Evolutionary conservation across 768 basidiomycete genomes (phyloP).

Genomic region (Trametopsis cervina): DNA sequence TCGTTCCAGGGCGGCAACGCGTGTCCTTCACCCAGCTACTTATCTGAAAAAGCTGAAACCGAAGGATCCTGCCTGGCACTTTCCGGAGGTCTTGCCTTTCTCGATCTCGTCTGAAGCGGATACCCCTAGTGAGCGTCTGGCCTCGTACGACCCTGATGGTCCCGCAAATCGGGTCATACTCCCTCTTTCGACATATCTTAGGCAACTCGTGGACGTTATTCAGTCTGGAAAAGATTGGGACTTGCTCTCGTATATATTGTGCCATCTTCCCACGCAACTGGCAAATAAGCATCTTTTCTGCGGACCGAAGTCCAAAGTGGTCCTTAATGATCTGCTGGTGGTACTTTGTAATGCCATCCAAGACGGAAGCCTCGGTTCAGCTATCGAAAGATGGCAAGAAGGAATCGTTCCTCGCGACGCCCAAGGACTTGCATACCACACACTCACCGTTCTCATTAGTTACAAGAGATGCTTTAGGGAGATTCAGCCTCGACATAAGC

Average conservation of each 20-base stretch:
- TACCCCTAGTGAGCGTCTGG: slow-evolving; percentile 59
- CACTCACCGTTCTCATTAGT: slow-evolving; percentile 80
- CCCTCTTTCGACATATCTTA: slow-evolving; percentile 70
- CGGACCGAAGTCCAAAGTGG: slow-evolving; percentile 68
- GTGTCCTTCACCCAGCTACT: slow-evolving; percentile 16
- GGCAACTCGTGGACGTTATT: slow-evolving; percentile 54
- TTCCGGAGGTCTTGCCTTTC: slow-evolving; percentile 64
- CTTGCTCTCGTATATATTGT: slow-evolving; percentile 83
- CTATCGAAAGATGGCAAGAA: slow-evolving; percentile 51
- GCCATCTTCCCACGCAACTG: slow-evolving; percentile 85
- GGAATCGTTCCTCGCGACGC: slow-evolving; percentile 73
- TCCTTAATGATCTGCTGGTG: slow-evolving; percentile 57
- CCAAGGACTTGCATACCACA: slow-evolving; percentile 82
- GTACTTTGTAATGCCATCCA: slow-evolving; percentile 62
- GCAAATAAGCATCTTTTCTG: slow-evolving; percentile 96
- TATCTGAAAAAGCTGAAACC: slow-evolving; percentile 24
- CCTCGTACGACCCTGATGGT: slow-evolving; percentile 53
- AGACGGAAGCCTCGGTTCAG: slow-evolving; percentile 46
- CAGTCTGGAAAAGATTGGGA: slow-evolving; percentile 86
- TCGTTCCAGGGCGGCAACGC: slow-evolving; percentile 45
- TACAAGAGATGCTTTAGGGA: slow-evolving; percentile 74
- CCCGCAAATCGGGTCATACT: slow-evolving; percentile 43
- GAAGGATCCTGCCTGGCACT: slow-evolving; percentile 51
- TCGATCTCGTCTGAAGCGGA: slow-evolving; percentile 41
- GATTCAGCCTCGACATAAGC: slow-evolving; percentile 49